Evolutionary conservation across 495 filamentous ascomycete species (phyloP).

Genomic region (Daldinia loculata): DNA sequence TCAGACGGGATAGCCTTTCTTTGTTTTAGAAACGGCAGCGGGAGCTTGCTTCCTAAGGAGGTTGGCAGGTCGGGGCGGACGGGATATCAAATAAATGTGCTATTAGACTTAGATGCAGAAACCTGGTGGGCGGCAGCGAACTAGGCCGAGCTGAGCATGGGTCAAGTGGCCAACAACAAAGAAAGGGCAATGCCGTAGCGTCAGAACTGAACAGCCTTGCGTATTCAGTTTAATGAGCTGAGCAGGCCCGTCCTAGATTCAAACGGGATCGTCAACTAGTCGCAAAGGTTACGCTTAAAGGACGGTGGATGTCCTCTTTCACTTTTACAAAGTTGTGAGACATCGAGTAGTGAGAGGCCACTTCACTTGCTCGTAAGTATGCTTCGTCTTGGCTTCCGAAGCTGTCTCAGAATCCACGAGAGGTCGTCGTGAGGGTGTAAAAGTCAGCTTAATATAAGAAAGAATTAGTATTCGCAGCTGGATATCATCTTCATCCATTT

Average conservation of each 20-base stretch:
- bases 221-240: constrained; percentile 43
- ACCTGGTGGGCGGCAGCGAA: constrained; percentile 37
- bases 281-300: constrained; percentile 29
- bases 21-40: constrained; percentile 39
- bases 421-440: constrained; percentile 8
- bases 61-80: constrained; percentile 27
- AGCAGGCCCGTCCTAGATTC: constrained; percentile 25
- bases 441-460: constrained; percentile 10
- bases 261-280: constrained; percentile 38
- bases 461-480: constrained; percentile 11
- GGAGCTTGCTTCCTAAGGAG: constrained; percentile 43
- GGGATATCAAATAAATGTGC: constrained; percentile 36
- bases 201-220: constrained; percentile 18
- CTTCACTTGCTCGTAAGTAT: constrained; percentile 32
- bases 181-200: constrained; percentile 40
- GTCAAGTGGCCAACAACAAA: constrained; percentile 40
- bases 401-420: constrained; percentile 36
- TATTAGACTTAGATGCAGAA: constrained; percentile 28
- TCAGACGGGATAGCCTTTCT: constrained; percentile 45
- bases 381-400: constrained; percentile 27
- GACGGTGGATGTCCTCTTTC: constrained; percentile 39
- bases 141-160: constrained; percentile 39
- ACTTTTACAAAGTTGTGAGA: constrained; percentile 39
- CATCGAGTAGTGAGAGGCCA: constrained; percentile 35
- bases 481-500: constrained; percentile 35